Base-by-base conservation (phyloP, 805 yeast genomes). In the Kodamaea neixiangensis region DNA sequence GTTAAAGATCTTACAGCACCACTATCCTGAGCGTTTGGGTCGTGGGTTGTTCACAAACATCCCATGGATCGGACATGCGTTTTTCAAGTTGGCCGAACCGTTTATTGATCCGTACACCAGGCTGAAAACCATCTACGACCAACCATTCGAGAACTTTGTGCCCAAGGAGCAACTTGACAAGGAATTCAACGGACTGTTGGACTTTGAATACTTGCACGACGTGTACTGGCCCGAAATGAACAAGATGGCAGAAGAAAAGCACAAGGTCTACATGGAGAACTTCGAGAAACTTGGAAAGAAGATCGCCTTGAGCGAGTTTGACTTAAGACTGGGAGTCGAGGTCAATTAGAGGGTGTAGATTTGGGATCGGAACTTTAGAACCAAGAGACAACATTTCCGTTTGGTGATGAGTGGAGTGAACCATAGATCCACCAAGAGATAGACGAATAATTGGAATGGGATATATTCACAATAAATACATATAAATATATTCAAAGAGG, bases 11-110 rank as follows among this genome's bases (percentile, higher is more conserved):
- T 75, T 94, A 60, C 99, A 94, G 71, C 91, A 96, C 10, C 99
- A 94, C 69, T 94, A 94, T 67, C 99, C 99, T 3, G 99, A 94
- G 67, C 81, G 99, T 61, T 77, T 94, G 53, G 99, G 99, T 37
- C 87, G 86, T 64, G 97, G 97, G 0, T 76, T 92, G 44, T 76
- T 94, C 48, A 89, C 96, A 45, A 93, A 94, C 68, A 91, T 94
- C 57, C 98, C 98, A 11, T 88, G 94, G 81, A 71, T 92, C 49
- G 98, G 92, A 5, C 88, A 96, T 89, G 85, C 97, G 7, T 94
- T 94, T 62, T 73, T 94, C 58, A 92, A 88, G 72, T 73, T 94
- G 55, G 92, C 93, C 56, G 89, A 89, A 61, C 99, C 99, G 4
- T 94, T 94, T 67, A 94, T 94, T 57, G 99, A 94, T 65, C 97